Evolutionary conservation across 331 rosid genomes (phyloP), one percentile per base, ranked within the genome.

Genomic region (Dryas integrifolia): DNA sequence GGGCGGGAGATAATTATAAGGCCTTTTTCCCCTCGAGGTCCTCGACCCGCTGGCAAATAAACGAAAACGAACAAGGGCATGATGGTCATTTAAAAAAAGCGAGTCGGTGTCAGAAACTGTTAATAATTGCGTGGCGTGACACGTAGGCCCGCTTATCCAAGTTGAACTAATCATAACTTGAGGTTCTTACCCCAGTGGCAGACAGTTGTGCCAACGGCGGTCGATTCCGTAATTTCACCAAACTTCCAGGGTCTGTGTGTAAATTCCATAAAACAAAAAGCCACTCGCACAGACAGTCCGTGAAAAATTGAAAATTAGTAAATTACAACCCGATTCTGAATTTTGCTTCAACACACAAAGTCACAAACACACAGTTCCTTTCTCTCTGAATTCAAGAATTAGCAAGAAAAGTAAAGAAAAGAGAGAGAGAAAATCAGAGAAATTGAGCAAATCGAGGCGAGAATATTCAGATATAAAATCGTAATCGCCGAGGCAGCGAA

Each of bases 71-170:
- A 63, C 4, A 1, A 58, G 86, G 81, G 72, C 2, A 79, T 0
- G 15, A 0, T 0, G 6, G 88, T 79, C 80, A 66, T 59, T 65
- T 62, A 0, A 0, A 13, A 15, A 75, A 35, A 48, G 24, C 16
- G 6, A 7, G 8, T 70, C 75, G 75, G 78, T 52, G 60, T 61
- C 26, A 5, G 15, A 68, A 68, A 77, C 80, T 81, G 75, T 53
- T 76, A 44, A 75, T 72, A 44, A 81, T 78, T 72, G 69, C 58
- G 30, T 73, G 60, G 61, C 75, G 49, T 72, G 72, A 62, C 63
- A 56, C 53, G 72, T 74, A 78, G 86, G 81, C 14, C 79, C 82
- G 51, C 67, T 68, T 74, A 72, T 65, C 85, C 73, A 9, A 55
- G 41, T 44, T 53, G 52, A n/a, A 40, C 67, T 49, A 14, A 76